These are phyloP conservation scores for Tritrichomonas foetus DNA, from an alignment of 208 protist species.

Conservation along the genomic window DNA sequence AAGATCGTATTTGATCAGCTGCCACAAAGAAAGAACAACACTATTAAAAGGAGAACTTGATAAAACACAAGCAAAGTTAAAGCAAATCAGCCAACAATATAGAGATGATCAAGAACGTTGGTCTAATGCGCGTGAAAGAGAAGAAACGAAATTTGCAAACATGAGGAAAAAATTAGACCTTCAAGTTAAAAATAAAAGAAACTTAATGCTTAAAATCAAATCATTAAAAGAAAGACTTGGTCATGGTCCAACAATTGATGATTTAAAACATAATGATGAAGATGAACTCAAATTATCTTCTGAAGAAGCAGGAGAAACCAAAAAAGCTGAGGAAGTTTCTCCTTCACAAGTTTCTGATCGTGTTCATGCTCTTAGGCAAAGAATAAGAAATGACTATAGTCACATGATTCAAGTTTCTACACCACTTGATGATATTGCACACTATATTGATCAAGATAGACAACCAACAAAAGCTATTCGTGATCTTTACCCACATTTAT, in stretches of 20 bases:
- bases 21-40: not conserved
- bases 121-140: slow-evolving; percentile 3
- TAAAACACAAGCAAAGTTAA: not conserved
- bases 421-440: not conserved
- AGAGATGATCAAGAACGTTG: not conserved
- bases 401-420: not conserved
- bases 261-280: not conserved
- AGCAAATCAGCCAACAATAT: not conserved
- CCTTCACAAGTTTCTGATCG: not conserved
- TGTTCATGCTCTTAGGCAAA: not conserved
- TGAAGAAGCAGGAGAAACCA: too few relatives aligned
- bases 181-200: not conserved
- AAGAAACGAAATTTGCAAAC: slow-evolving; percentile 37
- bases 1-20: not conserved
- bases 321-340: too few relatives aligned
- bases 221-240: not conserved
- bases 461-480: not conserved
- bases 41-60: not conserved
- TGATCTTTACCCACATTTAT: not conserved
- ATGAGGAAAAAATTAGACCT: not conserved
- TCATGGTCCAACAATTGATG: not conserved
- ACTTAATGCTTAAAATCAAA: not conserved
- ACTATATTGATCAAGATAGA: not conserved
- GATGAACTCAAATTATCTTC: too few relatives aligned
- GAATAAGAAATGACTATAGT: not conserved